These are phyloP conservation scores for Alternaria tenuissima DNA, from an alignment of 2,329 filamentous ascomycete genomes.

Conservation along the genomic window DNA sequence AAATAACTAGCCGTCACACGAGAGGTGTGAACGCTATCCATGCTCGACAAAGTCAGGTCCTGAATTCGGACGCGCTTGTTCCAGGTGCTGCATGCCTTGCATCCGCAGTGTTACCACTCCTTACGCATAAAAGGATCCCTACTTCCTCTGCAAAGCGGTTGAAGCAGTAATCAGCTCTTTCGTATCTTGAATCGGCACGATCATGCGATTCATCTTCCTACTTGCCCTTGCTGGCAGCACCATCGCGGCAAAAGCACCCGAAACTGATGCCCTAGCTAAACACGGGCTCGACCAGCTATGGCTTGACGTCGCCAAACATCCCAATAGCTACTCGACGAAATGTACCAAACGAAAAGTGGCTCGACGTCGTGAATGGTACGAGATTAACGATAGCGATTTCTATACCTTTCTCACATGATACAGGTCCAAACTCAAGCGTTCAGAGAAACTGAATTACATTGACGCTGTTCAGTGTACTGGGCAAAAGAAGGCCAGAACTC, in stretches of 20 bases:
- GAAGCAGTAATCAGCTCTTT: background rate
- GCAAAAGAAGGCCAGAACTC: constrained; percentile 33
- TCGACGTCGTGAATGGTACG: too few species aligned
- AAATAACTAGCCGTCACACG: too few species aligned
- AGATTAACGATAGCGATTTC: too few species aligned
- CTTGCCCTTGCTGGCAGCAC: background rate
- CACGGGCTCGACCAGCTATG: constrained; percentile 2
- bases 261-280: constrained; percentile 3
- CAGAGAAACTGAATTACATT: constrained; percentile 40
- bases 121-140: background rate
- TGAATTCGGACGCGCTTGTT: too few species aligned
- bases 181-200: background rate
- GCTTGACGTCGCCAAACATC: background rate
- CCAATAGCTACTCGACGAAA: background rate
- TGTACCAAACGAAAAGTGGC: background rate
- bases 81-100: too few species aligned
- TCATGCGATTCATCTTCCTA: too few species aligned
- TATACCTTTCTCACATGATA: too few species aligned
- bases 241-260: background rate
- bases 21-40: too few species aligned
- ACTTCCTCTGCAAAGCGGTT: background rate
- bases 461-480: constrained; percentile 42
- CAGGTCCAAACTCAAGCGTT: constrained; percentile 4
- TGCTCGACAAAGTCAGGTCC: too few species aligned
- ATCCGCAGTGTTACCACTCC: too few species aligned